Evolutionary conservation across 2,329 filamentous ascomycete genomes (phyloP).

Genomic region (Eutypa lata): DNA sequence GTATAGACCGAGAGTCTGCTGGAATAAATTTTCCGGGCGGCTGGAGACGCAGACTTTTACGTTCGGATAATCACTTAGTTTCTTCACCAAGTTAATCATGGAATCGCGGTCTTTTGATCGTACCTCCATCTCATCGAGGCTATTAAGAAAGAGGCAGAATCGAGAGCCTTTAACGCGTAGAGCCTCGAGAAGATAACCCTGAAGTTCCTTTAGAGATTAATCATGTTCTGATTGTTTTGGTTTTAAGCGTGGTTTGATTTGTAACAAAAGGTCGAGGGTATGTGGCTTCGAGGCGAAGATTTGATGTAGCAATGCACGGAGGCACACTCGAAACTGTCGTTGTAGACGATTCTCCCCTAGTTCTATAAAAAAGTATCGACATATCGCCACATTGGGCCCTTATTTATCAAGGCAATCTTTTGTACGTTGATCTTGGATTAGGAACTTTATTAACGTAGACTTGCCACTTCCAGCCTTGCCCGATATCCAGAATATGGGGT

Average conservation of each 20-base stretch:
- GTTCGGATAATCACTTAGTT: conserved; percentile 1
- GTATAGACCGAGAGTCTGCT: background rate
- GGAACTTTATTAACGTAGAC: background rate
- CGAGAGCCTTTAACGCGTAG: background rate
- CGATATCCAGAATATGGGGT: background rate
- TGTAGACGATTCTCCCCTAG: conserved; percentile 5
- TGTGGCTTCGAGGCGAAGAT: background rate
- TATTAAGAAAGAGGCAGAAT: conserved; percentile 10
- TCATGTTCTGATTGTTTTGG: conserved; percentile 11
- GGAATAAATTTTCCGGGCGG: conserved; percentile 9
- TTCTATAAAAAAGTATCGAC: conserved; percentile 12
- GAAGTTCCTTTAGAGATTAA: conserved; percentile 9
- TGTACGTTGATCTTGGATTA: background rate
- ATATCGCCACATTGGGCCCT: conserved; percentile 1
- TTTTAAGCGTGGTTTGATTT: background rate
- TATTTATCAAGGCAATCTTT: background rate
- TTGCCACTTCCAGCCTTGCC: background rate
- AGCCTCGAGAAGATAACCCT: background rate
- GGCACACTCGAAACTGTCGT: conserved; percentile 5
- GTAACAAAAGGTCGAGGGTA: conserved; percentile 1
- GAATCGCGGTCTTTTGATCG: conserved; percentile 1
- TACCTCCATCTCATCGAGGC: conserved; percentile 10
- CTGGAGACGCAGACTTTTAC: conserved; percentile 10
- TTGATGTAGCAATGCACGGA: conserved; percentile 10
- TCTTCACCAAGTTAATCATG: conserved; percentile 3